Percentiles rank a stretch among this genome's conserved stretches.
Conservation (phyloP, 2,329 filamentous ascomycete genomes). For the Fusarium sp. region DNA sequence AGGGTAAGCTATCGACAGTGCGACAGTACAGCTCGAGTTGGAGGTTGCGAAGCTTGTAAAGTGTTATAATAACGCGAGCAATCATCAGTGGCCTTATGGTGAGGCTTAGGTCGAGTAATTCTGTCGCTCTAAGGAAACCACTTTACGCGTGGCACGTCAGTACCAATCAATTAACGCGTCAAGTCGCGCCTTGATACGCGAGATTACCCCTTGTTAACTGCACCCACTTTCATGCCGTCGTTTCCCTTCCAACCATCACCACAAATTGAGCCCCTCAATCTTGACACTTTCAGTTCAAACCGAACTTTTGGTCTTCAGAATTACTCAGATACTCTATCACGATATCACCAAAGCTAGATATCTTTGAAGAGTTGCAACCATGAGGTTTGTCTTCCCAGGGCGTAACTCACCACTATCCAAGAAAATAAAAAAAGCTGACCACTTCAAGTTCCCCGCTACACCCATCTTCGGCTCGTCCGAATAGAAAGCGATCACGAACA, state of each 20-base stretch:
- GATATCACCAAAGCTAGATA: slow-evolving; percentile 15
- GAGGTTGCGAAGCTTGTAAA: neutral
- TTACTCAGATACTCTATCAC: slow-evolving; percentile 2
- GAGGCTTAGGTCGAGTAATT: neutral
- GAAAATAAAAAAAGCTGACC: slow-evolving; percentile 20
- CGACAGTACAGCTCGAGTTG: neutral
- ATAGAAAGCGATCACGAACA: slow-evolving; percentile 67
- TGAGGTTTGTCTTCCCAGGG: slow-evolving; percentile 19
- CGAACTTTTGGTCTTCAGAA: slow-evolving; percentile 1
- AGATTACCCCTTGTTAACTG: slow-evolving; percentile 39
- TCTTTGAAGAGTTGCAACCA: slow-evolving; percentile 13
- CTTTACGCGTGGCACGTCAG: slow-evolving; percentile 55
- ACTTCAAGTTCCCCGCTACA: slow-evolving; percentile 80
- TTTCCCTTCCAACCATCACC: slow-evolving; percentile 36
- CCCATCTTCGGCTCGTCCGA: slow-evolving; percentile 73
- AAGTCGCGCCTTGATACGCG: slow-evolving; percentile 44
- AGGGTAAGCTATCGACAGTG: slow-evolving; percentile 1
- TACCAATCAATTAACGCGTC: slow-evolving; percentile 59
- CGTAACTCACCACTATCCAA: neutral
- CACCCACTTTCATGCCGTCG: slow-evolving; percentile 34
- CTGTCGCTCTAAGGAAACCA: slow-evolving; percentile 22
- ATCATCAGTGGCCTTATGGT: rapidly evolving
- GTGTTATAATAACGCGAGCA: slow-evolving; percentile 35
- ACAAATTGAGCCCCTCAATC: slow-evolving; percentile 42
- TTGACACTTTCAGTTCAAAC: slow-evolving; percentile 20